Evolutionary conservation across 306 rosid species (phyloP).

Genomic region (Vigna reflexopilosa): DNA sequence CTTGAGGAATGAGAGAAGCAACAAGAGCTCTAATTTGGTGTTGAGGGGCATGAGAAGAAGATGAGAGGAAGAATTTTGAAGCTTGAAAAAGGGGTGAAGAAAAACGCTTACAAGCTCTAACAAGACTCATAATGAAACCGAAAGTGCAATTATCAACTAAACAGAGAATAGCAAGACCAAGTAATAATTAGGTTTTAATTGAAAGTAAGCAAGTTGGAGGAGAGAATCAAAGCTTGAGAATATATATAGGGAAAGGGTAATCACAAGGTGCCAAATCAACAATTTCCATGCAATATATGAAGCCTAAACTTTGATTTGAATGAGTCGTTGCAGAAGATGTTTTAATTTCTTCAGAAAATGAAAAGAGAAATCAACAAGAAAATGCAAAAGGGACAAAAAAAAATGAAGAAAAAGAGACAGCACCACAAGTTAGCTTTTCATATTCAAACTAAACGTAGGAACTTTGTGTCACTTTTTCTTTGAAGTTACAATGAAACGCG

Average conservation of each 20-base stretch:
- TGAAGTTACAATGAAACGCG: slow-evolving; percentile 46
- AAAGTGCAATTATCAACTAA: slow-evolving; percentile 10
- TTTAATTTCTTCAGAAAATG: not conserved
- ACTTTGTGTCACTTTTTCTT: slow-evolving; percentile 29
- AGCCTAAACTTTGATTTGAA: slow-evolving; percentile 44
- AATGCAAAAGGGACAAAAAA: slow-evolving; percentile 35
- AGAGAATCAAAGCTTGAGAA: slow-evolving; percentile 33
- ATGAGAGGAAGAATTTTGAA: slow-evolving; percentile 38
- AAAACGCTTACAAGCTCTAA: slow-evolving; percentile 42
- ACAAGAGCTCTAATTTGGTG: slow-evolving; percentile 27
- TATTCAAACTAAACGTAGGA: slow-evolving; percentile 32
- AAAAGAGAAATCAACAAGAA: slow-evolving; percentile 37
- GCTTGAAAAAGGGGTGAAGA: slow-evolving; percentile 42
- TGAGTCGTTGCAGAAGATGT: not conserved
- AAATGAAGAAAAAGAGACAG: not conserved
- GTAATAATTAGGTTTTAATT: not conserved
- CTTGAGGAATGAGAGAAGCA: slow-evolving; percentile 29
- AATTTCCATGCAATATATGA: slow-evolving; percentile 43
- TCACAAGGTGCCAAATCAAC: not conserved
- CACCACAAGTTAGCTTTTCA: slow-evolving; percentile 17
- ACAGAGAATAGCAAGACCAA: not conserved
- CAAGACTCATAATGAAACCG: slow-evolving; percentile 42
- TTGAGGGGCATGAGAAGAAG: slow-evolving; percentile 37
- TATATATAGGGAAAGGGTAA: slow-evolving; percentile 21
- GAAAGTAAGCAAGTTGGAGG: not conserved